These are phyloP conservation scores for Peronospora tabacina DNA, from an alignment of 352 stramenopile species.

Conservation along the genomic window DNA sequence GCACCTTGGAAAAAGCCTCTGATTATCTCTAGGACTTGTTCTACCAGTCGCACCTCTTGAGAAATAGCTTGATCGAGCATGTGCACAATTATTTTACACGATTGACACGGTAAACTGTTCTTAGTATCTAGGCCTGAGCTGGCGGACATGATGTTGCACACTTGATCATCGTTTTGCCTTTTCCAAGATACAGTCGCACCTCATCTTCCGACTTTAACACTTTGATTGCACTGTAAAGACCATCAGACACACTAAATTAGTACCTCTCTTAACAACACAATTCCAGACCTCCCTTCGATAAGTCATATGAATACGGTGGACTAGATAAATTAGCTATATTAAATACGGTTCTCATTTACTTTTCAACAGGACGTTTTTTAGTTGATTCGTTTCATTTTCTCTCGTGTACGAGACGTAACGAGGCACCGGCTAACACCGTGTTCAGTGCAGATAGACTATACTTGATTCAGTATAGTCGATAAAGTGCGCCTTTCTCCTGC, in stretches of 20 bases:
- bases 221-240: conserved; percentile 28
- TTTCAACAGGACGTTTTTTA: no score
- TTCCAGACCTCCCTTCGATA: no score
- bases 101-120: conserved; percentile 50
- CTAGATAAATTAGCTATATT: no score
- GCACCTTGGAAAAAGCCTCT: conserved; percentile 68
- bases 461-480: no score
- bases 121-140: conserved; percentile 20
- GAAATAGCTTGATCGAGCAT: conserved; percentile 56
- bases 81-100: conserved; percentile 69
- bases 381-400: no score
- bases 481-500: no score
- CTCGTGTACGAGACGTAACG: no score
- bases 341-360: no score
- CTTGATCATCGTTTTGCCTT: conserved; percentile 40
- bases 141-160: conserved; percentile 36
- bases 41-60: conserved; percentile 50
- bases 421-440: no score
- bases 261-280: no score
- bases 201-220: conserved; percentile 38
- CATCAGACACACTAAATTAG: conserved; percentile 3
- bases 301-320: no score
- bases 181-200: conserved; percentile 33
- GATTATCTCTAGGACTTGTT: conserved; percentile 65
- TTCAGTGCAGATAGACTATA: no score